Conservation (phyloP, 2,329 filamentous ascomycete species). For the Neonectria ditissima region DNA sequence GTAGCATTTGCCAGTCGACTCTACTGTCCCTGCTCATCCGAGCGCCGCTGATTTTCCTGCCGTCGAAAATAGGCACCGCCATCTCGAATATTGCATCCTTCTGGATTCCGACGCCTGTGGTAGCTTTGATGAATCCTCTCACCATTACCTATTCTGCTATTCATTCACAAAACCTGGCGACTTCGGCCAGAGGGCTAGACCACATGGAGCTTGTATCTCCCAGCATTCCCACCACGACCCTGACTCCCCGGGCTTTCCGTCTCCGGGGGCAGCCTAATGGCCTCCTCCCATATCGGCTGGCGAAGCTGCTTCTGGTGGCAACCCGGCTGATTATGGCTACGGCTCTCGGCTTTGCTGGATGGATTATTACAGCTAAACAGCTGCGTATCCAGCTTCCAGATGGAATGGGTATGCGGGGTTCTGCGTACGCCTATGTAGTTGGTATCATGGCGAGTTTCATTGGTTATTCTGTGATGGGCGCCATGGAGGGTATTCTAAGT, state of each 20-base stretch:
- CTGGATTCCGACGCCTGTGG: constrained; percentile 86
- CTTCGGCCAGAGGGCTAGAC: constrained; percentile 81
- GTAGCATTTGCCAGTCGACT: constrained; percentile 90
- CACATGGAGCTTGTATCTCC: constrained; percentile 85
- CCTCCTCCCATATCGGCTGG: constrained; percentile 88
- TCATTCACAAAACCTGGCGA: constrained; percentile 84
- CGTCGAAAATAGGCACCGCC: constrained; percentile 72
- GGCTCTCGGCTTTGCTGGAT: constrained; percentile 92
- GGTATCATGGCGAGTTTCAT: constrained; percentile 93
- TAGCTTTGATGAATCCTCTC: constrained; percentile 88
- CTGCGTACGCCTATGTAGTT: constrained; percentile 93
- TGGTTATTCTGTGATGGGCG: constrained; percentile 91
- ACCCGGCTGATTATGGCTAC: constrained; percentile 92
- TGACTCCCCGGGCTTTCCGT: constrained; percentile 67
- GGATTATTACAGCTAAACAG: constrained; percentile 91
- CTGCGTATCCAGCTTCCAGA: constrained; percentile 71
- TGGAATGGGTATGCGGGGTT: constrained; percentile 73
- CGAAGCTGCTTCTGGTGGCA: constrained; percentile 91
- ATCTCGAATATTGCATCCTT: constrained; percentile 81
- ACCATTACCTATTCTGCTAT: constrained; percentile 94
- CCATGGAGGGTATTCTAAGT: constrained; percentile 88
- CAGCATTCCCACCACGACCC: constrained; percentile 78
- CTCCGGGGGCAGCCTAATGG: constrained; percentile 59
- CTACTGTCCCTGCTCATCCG: constrained; percentile 84
- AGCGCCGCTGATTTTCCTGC: constrained; percentile 86